Percentiles rank a stretch among this genome's conserved stretches.
Conservation (phyloP, 345 rosid genomes). For the Viola odorata region DNA sequence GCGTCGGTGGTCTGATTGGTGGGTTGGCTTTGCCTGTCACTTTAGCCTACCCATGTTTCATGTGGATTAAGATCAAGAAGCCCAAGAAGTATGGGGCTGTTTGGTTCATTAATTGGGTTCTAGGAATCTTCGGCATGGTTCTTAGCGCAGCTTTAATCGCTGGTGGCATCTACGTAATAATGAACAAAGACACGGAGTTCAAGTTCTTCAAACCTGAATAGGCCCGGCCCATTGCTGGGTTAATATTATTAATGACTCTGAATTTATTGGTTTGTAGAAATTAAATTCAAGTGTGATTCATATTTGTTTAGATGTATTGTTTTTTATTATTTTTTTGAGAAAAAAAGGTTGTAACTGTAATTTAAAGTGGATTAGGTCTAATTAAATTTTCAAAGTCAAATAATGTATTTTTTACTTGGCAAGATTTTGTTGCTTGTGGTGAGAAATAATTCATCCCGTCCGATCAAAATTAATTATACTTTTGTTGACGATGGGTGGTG, state of each 20-base stretch:
- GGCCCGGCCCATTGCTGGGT: no score
- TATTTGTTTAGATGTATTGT: no score
- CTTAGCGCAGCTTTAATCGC: conserved; percentile 19
- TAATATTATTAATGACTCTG: not conserved
- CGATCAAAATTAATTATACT: no score
- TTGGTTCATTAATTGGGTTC: conserved; percentile 31
- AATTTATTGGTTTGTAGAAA: not conserved
- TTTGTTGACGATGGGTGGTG: no score
- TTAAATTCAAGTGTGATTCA: not conserved
- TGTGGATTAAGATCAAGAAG: conserved; percentile 35
- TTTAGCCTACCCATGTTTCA: conserved; percentile 32
- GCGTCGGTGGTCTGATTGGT: conserved; percentile 27
- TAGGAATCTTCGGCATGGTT: conserved; percentile 25
- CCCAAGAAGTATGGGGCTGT: conserved; percentile 14
- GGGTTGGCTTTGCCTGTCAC: conserved; percentile 31
- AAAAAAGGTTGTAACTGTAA: no score
- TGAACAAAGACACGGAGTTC: conserved; percentile 19
- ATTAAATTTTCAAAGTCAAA: no score
- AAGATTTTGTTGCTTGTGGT: no score
- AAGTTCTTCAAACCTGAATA: conserved; percentile 30
- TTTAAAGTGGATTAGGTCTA: no score
- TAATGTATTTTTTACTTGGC: no score
- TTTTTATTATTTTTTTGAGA: no score
- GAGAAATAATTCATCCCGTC: no score
- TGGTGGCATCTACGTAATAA: conserved; percentile 20